Percentiles rank a stretch among this genome's conserved stretches.
Conservation (phyloP, 2,329 filamentous ascomycete species). For the Colletotrichum nymphaeae region DNA sequence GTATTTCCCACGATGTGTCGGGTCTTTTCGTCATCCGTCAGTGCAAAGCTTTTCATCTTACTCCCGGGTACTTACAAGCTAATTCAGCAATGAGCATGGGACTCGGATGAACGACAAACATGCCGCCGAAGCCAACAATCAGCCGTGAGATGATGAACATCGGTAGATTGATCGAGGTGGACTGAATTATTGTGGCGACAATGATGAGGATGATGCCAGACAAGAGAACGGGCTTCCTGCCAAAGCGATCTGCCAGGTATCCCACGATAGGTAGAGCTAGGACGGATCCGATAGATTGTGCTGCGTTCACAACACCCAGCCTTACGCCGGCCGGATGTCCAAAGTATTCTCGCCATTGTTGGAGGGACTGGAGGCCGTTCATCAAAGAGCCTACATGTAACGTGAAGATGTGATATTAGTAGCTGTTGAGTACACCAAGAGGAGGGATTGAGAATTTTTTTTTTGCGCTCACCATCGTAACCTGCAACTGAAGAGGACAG, state of each 20-base stretch:
- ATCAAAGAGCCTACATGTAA: slow-evolving; percentile 45
- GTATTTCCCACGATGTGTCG: slow-evolving; percentile 47
- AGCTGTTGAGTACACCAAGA: neutral
- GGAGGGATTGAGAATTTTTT: neutral
- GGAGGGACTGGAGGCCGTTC: slow-evolving; percentile 53
- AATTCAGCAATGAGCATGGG: slow-evolving; percentile 49
- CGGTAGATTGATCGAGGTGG: slow-evolving; percentile 47
- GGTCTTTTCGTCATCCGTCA: slow-evolving; percentile 34
- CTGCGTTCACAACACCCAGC: slow-evolving; percentile 53
- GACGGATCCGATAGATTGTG: slow-evolving; percentile 55
- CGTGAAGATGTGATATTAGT: neutral
- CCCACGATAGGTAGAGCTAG: slow-evolving; percentile 55
- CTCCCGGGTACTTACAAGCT: slow-evolving; percentile 29
- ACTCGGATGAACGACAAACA: slow-evolving; percentile 52
- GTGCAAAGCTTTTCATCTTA: no score
- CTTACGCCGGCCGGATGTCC: slow-evolving; percentile 43
- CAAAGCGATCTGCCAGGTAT: slow-evolving; percentile 49
- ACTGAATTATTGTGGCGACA: slow-evolving; percentile 50
- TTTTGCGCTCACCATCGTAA: slow-evolving; percentile 14
- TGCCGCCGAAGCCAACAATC: slow-evolving; percentile 49
- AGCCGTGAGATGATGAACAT: slow-evolving; percentile 48
- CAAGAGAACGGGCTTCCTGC: slow-evolving; percentile 50
- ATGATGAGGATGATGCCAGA: slow-evolving; percentile 48
- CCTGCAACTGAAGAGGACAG: slow-evolving; percentile 30
- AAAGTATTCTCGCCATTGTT: slow-evolving; percentile 47